Evolutionary conservation across 805 yeast genomes (phyloP), one percentile per base, ranked within the genome.

Genomic region (Yarrowia phangngaensis): DNA sequence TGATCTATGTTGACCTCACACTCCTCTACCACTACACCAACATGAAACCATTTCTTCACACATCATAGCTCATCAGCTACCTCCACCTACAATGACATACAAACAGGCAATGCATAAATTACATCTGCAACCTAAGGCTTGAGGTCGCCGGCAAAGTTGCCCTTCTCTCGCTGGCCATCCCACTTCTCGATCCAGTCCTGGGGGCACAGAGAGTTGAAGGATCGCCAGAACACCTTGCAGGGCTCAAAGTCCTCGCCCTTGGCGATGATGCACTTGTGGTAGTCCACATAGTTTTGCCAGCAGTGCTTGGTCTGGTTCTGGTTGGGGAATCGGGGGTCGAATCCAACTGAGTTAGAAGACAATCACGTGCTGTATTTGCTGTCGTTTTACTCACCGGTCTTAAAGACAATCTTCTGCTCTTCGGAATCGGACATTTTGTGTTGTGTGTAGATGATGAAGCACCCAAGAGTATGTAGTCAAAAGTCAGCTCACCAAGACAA

Each of bases 161-260:
- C 80, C 55, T 69, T 69, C 58, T 65, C 76, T 50, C 70, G 64
- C 64, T 65, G 68, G 56, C 66, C 71, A 52, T 67, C 69, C 70
- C 71, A 68, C 59, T 64, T 64, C 51, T 58, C 66, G 35, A 61
- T 58, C 71, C 69, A 65, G 48, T 57, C 33, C 7, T 54, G 53
- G 40, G 71, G 70, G 62, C 72, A 69, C 53, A 69, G 74, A 17
- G 96, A 78, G 60, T 83, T 78, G 77, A 77, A 92, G 51, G 97
- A 86, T 70, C 79, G 83, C 80, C 79, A 85, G 75, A 92, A 92
- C 61, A 85, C 89, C 72, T 88, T 78, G 72, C 98, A 92, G 64
- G 97, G 97, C 62, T 89, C 95, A 65, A 92, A 92, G 55, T 89
- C 97, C 73, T 90, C 97, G 66, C 98, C 98, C 74, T 90, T 90